Base-by-base conservation (phyloP, 768 basidiomycete genomes). In the Nevesoporus exiguus region DNA sequence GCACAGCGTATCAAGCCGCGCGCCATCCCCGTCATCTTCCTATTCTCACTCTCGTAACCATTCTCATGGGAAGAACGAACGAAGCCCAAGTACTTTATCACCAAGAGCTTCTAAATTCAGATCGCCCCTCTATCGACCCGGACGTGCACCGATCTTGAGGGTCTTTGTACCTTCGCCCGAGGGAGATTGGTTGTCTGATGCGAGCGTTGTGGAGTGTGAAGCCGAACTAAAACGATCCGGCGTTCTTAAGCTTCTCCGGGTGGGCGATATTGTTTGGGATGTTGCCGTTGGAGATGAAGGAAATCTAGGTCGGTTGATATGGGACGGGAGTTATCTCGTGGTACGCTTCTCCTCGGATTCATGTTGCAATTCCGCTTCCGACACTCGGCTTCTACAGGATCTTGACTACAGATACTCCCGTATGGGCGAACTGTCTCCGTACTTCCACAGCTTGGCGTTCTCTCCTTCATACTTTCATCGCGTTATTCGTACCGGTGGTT, bases 401-500 rank as follows among this genome's bases (percentile, higher is more conserved):
- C 76, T 93, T 51, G 91, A 93, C 67, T 91, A 90, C 67, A 83
- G 84, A 19, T 93, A 87, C 69, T 88, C 88, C 14, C 66, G 78
- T 1, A 76, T 82, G 33, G 90, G 90, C 5, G 90, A 93, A 64
- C 71, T 92, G 27, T 89, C 92, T 19, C 83, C 82, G 61, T 91
- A 91, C 69, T 75, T 93, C 57, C 88, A 88, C 43, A 83, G 86
- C 11, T 68, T 93, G 39, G 87, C 88, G 2, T 90, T 92, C 65
- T 79, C 92, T 17, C 92, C 92, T 1, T 92, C 91, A 21, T 93
- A 93, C 71, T 94, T 93, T 76, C 89, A 93, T 67, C 83, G 87
- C 36, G 87, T 92, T 41, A 83, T 94, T 52, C 81, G 89, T 19
- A 85, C 83, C 0, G 69, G 66, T n/a, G 57, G 60, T 33, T 63